A percentile compares a stretch with the other conserved stretches of the same genome.
These are phyloP conservation scores for Verticillium albo-atrum DNA, from an alignment of 2,329 filamentous ascomycete genomes.

Conservation along the genomic window DNA sequence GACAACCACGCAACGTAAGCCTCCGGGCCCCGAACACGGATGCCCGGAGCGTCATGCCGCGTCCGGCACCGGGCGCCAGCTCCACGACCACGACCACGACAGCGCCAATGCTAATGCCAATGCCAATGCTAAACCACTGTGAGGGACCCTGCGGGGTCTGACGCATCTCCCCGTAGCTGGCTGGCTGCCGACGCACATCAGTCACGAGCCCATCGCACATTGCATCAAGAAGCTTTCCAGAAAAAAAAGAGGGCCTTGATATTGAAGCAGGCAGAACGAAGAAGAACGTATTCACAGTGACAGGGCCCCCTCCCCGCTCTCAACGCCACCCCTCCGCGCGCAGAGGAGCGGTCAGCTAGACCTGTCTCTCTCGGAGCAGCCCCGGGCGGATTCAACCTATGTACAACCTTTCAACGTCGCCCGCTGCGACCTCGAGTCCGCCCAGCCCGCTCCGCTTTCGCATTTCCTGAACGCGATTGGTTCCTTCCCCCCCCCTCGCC, in stretches of 20 bases:
- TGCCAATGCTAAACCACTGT: too few relatives aligned
- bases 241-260: neutral
- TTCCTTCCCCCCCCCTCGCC: neutral
- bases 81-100: neutral
- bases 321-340: slow-evolving; percentile 21
- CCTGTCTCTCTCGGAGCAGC: neutral
- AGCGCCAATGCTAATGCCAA: too few relatives aligned
- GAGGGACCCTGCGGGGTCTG: neutral
- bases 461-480: neutral
- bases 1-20: neutral
- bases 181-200: neutral
- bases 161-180: neutral
- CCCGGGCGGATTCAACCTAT: neutral
- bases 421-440: neutral
- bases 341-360: neutral
- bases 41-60: neutral
- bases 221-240: neutral
- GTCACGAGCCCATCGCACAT: neutral
- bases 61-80: neutral
- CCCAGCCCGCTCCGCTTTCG: neutral
- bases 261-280: neutral
- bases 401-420: neutral
- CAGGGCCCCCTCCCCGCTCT: slow-evolving; percentile 4
- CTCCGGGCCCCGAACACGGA: neutral
- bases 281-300: neutral